Evolutionary conservation across 306 rosid species (phyloP), one percentile per base, ranked within the genome.

Genomic region (Begonia loranthoides): DNA sequence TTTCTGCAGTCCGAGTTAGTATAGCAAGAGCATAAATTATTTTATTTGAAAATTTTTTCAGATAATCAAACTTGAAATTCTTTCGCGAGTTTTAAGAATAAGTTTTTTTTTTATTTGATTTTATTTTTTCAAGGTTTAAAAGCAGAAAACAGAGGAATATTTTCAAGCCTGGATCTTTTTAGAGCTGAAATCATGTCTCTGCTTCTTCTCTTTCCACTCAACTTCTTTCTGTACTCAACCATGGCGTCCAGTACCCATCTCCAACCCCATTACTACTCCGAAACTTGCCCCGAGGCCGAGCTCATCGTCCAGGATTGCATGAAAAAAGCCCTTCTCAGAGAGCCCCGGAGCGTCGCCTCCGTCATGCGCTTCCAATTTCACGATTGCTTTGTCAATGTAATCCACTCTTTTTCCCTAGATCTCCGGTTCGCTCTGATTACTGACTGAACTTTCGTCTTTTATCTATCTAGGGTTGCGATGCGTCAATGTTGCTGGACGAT

Each of bases 341-440:
- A 85, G 57, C 76, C 94, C 2, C 67, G 94, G 15, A 80, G 95
- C 17, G 71, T 78, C 17, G 97, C 97, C 59, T 90, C 95, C 0
- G 92, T 90, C 24, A 85, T 90, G 97, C 79, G 95, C 15, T 66
- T 90, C 56, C 92, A 90, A 45, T 90, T 82, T 53, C 92, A 90
- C 28, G 97, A 85, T 44, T 90, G 97, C 83, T 72, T 90, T 15
- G 94, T 90, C 15, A 76, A 75, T 52, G 95, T 86, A 60, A 45
- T 68, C 50, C 28, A 1, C 47, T 43, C 4, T 7, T 6, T 43
- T 12, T 6, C 17, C 13, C 9, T 50, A 13, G 3, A 39, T 21
- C 9, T 5, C 22, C 11, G 6, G 2, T n/a, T 2, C 16, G 9
- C 8, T 14, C 44, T 16, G 28, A 10, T 28, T 57, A 15, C 28